phyloP scores from a whole-genome alignment of 495 filamentous ascomycete genomes.

The Penicillium taxi region DNA sequence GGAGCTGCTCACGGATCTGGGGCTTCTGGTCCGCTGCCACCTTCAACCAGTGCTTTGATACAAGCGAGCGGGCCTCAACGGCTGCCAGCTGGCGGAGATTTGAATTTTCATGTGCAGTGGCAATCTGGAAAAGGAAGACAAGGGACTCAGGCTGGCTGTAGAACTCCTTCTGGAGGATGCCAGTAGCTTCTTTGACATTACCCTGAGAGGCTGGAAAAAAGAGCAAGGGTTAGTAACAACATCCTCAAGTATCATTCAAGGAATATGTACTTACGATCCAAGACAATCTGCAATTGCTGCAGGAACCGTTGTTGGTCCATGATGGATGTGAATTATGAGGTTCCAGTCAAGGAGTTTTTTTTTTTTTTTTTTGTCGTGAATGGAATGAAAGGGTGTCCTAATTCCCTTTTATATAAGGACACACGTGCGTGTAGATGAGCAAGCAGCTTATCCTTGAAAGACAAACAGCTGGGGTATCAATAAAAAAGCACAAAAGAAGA shows the following conservation, averaged over 20 bases:
- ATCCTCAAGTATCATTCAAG: not conserved
- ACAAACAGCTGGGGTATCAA: constrained; percentile 36
- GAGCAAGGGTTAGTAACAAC: constrained; percentile 11
- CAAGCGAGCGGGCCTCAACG: constrained; percentile 73
- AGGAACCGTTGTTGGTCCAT: constrained; percentile 73
- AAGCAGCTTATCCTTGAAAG: constrained; percentile 23
- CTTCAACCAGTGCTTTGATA: constrained; percentile 76
- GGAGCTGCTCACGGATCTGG: constrained; percentile 68
- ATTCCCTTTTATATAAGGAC: constrained; percentile 11
- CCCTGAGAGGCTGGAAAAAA: constrained; percentile 31
- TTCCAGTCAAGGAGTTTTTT: not conserved
- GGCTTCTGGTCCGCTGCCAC: constrained; percentile 60
- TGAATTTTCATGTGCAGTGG: constrained; percentile 61
- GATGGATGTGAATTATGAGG: too few relatives aligned
- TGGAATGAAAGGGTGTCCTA: constrained; percentile 16
- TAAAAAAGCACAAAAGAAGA: constrained; percentile 17
- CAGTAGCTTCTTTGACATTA: constrained; percentile 80
- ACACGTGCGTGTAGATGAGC: constrained; percentile 19
- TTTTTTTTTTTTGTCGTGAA: too few relatives aligned
- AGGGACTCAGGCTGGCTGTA: constrained; percentile 80
- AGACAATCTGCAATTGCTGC: constrained; percentile 64
- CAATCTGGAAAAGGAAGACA: constrained; percentile 72
- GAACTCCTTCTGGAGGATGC: constrained; percentile 80
- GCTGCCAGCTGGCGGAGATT: constrained; percentile 81
- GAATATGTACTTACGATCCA: constrained; percentile 54